Conservation (phyloP, 179 eudicot genomes). For the Pouteria campechiana region DNA sequence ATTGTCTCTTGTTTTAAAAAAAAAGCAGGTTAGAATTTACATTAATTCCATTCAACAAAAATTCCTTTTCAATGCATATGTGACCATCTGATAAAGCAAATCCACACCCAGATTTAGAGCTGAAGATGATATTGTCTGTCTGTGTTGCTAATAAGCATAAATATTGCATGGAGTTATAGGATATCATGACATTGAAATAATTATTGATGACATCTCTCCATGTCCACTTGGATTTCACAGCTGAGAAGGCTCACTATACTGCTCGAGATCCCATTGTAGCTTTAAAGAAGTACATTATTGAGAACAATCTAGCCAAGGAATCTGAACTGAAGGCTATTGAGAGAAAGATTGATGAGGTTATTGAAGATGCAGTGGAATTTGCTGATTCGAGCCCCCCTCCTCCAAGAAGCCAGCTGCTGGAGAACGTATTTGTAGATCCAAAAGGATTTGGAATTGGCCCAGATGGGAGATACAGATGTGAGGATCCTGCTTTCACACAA, state of each 20-base stretch:
- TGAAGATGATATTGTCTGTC: no score
- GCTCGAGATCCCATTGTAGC: slow-evolving; percentile 75
- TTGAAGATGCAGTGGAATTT: slow-evolving; percentile 84
- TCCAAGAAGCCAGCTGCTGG: slow-evolving; percentile 69
- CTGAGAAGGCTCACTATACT: slow-evolving; percentile 74
- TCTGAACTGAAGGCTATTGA: slow-evolving; percentile 76
- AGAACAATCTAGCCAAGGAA: slow-evolving; percentile 65
- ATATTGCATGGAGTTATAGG: no score
- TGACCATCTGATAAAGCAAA: no score
- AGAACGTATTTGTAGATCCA: slow-evolving; percentile 91
- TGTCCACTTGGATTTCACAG: no score
- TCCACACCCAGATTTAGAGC: no score
- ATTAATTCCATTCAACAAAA: no score
- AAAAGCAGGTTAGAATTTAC: no score
- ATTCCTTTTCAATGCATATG: no score
- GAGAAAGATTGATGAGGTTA: slow-evolving; percentile 72
- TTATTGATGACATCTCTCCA: no score
- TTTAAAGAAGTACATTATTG: slow-evolving; percentile 63
- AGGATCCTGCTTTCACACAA: slow-evolving; percentile 90
- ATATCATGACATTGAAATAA: no score
- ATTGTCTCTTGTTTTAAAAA: no score
- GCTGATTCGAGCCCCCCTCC: slow-evolving; percentile 74
- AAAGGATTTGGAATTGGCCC: slow-evolving; percentile 93
- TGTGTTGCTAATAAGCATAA: no score
- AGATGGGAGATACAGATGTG: slow-evolving; percentile 93